These are phyloP conservation scores for Malassezia restricta DNA, from an alignment of 1,284 basidiomycete genomes.

Conservation along the genomic window DNA sequence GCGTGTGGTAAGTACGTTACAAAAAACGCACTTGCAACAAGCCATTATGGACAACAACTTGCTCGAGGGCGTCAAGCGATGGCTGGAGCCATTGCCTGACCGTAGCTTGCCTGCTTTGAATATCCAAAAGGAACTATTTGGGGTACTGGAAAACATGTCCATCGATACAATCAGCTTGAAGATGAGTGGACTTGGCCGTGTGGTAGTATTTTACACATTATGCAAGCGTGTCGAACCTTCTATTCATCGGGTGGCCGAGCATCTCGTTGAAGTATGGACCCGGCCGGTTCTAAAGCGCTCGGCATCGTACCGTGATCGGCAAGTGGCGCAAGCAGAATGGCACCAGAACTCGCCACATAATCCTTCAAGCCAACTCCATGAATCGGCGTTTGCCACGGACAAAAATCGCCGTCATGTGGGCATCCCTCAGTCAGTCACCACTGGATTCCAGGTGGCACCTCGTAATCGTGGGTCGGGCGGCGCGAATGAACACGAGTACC, in stretches of 20 bases:
- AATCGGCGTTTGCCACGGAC: conserved; percentile 5
- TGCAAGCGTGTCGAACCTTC: conserved; percentile 67
- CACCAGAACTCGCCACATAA: conserved; percentile 20
- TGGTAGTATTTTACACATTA: conserved; percentile 91
- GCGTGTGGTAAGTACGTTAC: conserved; percentile 79
- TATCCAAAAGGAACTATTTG: conserved; percentile 85
- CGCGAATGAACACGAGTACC: conserved; percentile 23
- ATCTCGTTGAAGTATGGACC: conserved; percentile 56
- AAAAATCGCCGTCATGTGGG: conserved; percentile 24
- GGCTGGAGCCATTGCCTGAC: conserved; percentile 90
- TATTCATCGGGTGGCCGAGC: conserved; percentile 67
- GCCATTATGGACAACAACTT: conserved; percentile 92
- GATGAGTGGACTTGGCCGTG: conserved; percentile 77
- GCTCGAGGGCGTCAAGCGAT: conserved; percentile 74
- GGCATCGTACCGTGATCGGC: conserved; percentile 38
- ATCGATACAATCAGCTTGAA: conserved; percentile 85
- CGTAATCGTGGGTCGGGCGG: conserved; percentile 21
- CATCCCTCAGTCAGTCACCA: conserved; percentile 30
- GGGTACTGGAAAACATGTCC: conserved; percentile 64
- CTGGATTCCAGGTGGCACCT: conserved; percentile 32
- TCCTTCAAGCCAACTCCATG: conserved; percentile 10
- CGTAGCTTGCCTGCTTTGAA: conserved; percentile 83
- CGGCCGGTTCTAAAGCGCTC: conserved; percentile 40
- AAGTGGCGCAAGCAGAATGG: conserved; percentile 32
- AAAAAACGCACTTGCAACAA: conserved; percentile 76